Conservation (phyloP, 805 yeast species). For the Starmerella floricola region DNA sequence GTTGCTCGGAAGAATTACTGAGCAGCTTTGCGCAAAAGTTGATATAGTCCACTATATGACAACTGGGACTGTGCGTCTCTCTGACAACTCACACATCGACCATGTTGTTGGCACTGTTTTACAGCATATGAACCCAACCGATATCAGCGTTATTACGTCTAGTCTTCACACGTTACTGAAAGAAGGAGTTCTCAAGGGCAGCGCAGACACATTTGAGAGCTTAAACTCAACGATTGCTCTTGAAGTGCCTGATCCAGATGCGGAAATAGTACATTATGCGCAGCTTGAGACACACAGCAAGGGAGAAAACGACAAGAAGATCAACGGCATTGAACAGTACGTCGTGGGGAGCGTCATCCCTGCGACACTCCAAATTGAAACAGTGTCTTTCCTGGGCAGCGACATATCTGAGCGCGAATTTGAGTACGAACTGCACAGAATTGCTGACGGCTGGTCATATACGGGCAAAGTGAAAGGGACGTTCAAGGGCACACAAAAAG, state of each 20-base stretch:
- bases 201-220: constrained; percentile 2
- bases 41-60: constrained; percentile 9
- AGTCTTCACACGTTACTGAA: not conserved
- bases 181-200: not conserved
- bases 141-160: constrained; percentile 7
- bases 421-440: constrained; percentile 38
- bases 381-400: constrained; percentile 5
- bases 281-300: constrained; percentile 31
- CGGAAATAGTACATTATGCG: constrained; percentile 48
- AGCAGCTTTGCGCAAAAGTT: constrained; percentile 1
- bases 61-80: not conserved
- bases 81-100: not conserved
- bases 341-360: constrained; percentile 55
- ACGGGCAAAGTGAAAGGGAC: constrained; percentile 54
- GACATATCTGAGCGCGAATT: constrained; percentile 26
- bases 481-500: constrained; percentile 31
- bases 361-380: constrained; percentile 33
- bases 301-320: constrained; percentile 14
- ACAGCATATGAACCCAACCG: constrained; percentile 13
- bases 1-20: constrained; percentile 2
- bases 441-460: constrained; percentile 64
- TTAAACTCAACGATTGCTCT: constrained; percentile 32
- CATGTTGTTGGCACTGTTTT: constrained; percentile 4
- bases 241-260: constrained; percentile 50
- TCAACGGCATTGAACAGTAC: constrained; percentile 25